Evolutionary conservation across 768 basidiomycete species (phyloP).

Genomic region (Lactifluus pinguis): DNA sequence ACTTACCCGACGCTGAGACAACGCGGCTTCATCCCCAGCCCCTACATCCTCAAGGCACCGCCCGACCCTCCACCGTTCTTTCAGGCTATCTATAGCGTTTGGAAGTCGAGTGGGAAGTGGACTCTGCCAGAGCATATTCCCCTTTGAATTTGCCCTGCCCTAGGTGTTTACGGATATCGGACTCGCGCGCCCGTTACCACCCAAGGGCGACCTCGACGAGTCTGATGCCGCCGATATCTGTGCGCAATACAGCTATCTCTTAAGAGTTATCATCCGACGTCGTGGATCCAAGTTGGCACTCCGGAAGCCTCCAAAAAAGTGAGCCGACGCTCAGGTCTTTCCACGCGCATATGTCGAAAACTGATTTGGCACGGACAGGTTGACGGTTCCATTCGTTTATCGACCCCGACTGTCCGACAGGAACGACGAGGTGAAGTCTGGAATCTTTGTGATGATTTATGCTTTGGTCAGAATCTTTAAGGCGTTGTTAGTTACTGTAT

Average conservation of each 20-base stretch:
- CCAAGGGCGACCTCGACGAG: conserved; percentile 36
- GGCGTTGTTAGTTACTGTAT: too few relatives aligned
- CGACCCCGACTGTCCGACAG: too few relatives aligned
- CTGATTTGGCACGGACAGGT: conserved; percentile 20
- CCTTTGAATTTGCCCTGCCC: conserved; percentile 31
- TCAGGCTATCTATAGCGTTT: conserved; percentile 5
- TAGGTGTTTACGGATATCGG: conserved; percentile 5
- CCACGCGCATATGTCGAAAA: neutral
- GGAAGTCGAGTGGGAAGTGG: conserved; percentile 13
- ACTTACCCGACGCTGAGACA: too few relatives aligned
- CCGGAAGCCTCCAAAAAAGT: conserved; percentile 42
- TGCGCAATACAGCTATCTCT: conserved; percentile 34
- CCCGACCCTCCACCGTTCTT: too few relatives aligned
- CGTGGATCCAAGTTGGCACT: conserved; percentile 33
- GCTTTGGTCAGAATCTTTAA: too few relatives aligned
- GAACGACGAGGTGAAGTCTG: too few relatives aligned
- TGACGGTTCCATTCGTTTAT: conserved; percentile 44
- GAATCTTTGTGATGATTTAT: too few relatives aligned
- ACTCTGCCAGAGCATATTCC: conserved; percentile 28
- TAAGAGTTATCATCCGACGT: conserved; percentile 35
- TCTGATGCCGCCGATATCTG: conserved; percentile 26
- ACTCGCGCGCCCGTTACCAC: conserved; percentile 30
- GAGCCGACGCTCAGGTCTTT: conserved; percentile 10
- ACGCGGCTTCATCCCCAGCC: too few relatives aligned
- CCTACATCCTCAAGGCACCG: too few relatives aligned